Conservation (phyloP, 495 filamentous ascomycete genomes). For the Daldinia caldariorum region DNA sequence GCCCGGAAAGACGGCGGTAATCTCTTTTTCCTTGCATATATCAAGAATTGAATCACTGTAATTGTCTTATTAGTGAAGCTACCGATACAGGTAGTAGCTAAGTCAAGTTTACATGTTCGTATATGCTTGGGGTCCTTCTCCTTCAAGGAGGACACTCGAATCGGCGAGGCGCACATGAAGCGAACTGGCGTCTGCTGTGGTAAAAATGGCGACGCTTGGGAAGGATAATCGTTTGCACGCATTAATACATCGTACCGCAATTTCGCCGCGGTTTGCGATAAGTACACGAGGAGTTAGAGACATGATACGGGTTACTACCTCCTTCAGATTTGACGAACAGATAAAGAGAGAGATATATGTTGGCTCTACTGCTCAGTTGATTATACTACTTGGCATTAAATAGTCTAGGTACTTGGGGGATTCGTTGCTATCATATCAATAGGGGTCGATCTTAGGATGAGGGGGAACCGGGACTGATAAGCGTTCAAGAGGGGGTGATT, state of each 20-base stretch:
- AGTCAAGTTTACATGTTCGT: slow-evolving; percentile 33
- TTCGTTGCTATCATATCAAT: neutral
- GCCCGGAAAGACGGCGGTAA: slow-evolving; percentile 43
- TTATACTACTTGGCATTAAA: neutral
- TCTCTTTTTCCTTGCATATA: slow-evolving; percentile 29
- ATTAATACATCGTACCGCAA: slow-evolving; percentile 60
- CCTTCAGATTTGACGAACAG: neutral
- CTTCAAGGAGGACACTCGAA: slow-evolving; percentile 50
- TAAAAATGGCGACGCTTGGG: slow-evolving; percentile 64
- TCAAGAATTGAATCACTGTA: slow-evolving; percentile 38
- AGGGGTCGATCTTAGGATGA: slow-evolving; percentile 1
- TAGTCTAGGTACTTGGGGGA: too few relatives aligned
- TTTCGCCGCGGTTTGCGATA: slow-evolving; percentile 67
- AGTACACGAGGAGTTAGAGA: slow-evolving; percentile 33
- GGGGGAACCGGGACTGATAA: slow-evolving; percentile 33
- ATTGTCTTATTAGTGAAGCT: slow-evolving; percentile 11
- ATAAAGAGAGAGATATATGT: neutral
- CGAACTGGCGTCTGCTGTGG: slow-evolving; percentile 64
- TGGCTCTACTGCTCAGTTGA: too few relatives aligned
- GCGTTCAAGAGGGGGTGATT: slow-evolving; percentile 9
- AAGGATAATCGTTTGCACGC: slow-evolving; percentile 56
- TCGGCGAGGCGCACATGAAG: slow-evolving; percentile 65
- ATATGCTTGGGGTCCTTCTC: slow-evolving; percentile 39
- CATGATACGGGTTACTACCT: slow-evolving; percentile 8
- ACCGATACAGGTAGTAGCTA: too few relatives aligned